Evolutionary conservation across 2,329 filamentous ascomycete species (phyloP), one percentile per base, ranked within the genome.

Genomic region (Xylaria sp.): DNA sequence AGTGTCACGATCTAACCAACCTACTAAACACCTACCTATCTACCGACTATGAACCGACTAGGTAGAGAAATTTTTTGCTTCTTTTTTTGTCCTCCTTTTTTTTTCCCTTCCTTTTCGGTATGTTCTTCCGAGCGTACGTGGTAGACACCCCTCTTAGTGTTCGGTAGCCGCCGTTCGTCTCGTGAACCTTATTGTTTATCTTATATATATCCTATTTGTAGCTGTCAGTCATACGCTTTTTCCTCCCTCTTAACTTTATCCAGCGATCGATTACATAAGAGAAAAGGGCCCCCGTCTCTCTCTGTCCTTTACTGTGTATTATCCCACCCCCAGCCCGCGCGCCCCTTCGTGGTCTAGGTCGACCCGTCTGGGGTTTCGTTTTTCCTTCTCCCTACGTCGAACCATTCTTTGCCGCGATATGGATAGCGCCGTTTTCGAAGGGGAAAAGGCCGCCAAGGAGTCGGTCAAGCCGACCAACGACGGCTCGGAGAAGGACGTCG

Each of bases 401-500:
- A n/a, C n/a, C n/a, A n/a, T n/a, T n/a, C n/a, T n/a, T n/a, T n/a
- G n/a, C n/a, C n/a, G 48, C 54, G 48, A 57, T 48, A 57, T 60
- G 57, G 54, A 57, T 41, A 16, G 24, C 17, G 38, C 54, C 17
- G 34, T 53, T 21, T 53, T 29, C 29, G 52, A 53, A 43, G 54
- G 51, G 24, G 57, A 60, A 41, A 60, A 60, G 57, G 48, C 48
- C 41, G 24, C 56, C 13, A 51, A 57, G 43, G 45, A 50, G 42
- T 19, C 43, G 19, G 52, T 50, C 20, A 34, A 56, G 7, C 44
- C 59, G 13, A 41, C 42, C 18, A 56, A 56, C 49, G 58, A 45
- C 49, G 58, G 45, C 46, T 53, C 51, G 24, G 59, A 68, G 39
- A 41, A 62, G 17, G 64, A 68, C 59, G 57, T 69, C 53, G 64